Conservation (phyloP, 2,329 filamentous ascomycete species). For the Talaromyces pinophilus region DNA sequence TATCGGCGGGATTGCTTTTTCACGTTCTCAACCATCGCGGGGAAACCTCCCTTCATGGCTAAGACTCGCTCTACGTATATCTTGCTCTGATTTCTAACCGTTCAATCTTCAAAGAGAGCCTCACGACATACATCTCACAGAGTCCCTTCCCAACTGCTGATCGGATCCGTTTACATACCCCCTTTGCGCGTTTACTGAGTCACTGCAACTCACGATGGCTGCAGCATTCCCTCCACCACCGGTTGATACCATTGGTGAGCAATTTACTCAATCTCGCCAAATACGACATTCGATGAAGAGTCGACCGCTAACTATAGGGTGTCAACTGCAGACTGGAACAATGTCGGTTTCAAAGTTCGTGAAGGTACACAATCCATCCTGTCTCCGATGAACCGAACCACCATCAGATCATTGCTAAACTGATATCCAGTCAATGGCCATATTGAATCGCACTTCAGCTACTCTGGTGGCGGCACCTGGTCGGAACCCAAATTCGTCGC, state of each 20-base stretch:
- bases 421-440: slow-evolving; percentile 75
- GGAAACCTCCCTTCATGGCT: not conserved
- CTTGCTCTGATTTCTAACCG: not conserved
- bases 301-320: not conserved
- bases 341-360: slow-evolving; percentile 88
- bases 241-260: slow-evolving; percentile 30
- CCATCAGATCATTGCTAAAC: not conserved
- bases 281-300: not conserved
- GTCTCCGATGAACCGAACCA: slow-evolving; percentile 35
- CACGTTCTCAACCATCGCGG: not conserved
- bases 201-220: slow-evolving; percentile 11
- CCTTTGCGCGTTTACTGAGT: not conserved
- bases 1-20: slow-evolving; percentile 1
- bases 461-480: slow-evolving; percentile 72
- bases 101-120: not conserved
- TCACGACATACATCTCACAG: not conserved
- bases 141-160: not conserved
- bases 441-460: slow-evolving; percentile 81
- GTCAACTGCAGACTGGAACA: slow-evolving; percentile 70
- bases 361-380: slow-evolving; percentile 63
- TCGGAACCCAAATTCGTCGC: slow-evolving; percentile 73
- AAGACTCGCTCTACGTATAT: not conserved
- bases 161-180: not conserved
- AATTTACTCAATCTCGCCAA: not conserved
- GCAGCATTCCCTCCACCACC: slow-evolving; percentile 36